Conservation (phyloP, 2,329 filamentous ascomycete genomes). For the Onygenales sp. region DNA sequence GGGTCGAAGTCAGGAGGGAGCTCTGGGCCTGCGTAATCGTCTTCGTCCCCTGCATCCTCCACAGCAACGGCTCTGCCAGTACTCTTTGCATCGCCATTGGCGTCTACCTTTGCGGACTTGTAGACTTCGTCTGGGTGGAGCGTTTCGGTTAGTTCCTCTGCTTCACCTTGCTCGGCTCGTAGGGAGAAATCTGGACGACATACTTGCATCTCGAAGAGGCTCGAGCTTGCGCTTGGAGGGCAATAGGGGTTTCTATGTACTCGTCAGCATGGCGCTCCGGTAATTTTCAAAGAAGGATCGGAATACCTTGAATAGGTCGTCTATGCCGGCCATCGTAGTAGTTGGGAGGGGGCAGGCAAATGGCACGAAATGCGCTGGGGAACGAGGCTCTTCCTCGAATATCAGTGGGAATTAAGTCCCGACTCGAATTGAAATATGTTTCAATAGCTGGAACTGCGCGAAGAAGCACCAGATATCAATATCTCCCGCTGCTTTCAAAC, state of each 20-base stretch:
- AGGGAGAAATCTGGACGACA: constrained; percentile 10
- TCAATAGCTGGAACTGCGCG: no score
- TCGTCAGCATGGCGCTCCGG: constrained; percentile 11
- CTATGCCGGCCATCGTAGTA: constrained; percentile 47
- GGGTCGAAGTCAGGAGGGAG: constrained; percentile 48
- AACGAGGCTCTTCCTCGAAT: no score
- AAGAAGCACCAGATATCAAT: no score
- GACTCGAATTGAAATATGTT: no score
- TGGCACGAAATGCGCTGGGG: no score
- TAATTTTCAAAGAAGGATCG: background rate
- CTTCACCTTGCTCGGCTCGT: background rate
- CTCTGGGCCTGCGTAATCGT: constrained; percentile 43
- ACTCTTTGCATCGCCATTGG: constrained; percentile 41
- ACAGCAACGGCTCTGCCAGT: constrained; percentile 36
- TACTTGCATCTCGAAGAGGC: constrained; percentile 42
- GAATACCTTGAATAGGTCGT: constrained; percentile 50
- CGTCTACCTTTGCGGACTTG: constrained; percentile 48
- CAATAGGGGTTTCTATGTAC: constrained; percentile 37
- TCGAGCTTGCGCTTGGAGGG: constrained; percentile 52
- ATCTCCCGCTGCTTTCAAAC: no score
- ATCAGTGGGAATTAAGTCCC: no score
- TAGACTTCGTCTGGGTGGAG: constrained; percentile 41
- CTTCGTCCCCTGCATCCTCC: constrained; percentile 40
- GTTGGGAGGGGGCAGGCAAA: no score
- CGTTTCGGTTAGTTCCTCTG: constrained; percentile 7